Base-by-base conservation (phyloP, 108 stramenopile species). In the Parietichytrium sp. region DNA sequence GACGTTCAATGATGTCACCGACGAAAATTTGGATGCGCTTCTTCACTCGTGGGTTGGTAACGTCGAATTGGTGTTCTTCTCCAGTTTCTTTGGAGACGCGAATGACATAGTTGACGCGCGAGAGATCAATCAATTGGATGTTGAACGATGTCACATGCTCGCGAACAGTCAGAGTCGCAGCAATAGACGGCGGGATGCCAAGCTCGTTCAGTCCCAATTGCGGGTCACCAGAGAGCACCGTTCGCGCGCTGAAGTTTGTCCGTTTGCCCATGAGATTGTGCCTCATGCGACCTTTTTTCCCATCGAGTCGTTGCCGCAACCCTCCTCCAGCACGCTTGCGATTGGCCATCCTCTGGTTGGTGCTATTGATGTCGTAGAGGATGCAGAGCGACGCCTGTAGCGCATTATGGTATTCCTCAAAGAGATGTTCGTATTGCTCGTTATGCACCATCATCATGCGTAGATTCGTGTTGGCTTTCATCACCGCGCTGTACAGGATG, bases 221-320 rank as follows among this genome's bases (percentile, higher is more conserved):
- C 6, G 55, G 55, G 18, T 61, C 55, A 61, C 55, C 55, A 8
- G 55, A 61, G 13, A 61, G 55, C n/a, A 61, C 55, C 36, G 12
- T 61, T 12, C 55, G 55, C 18, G n/a, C 23, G 18, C 33, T 38
- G 23, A 61, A 61, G 4, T 61, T 38, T 38, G 42, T 38, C 4
- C 55, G 55, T 18, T 61, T 61, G 4, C 55, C 55, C 55, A 61
- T 61, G 8, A 61, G 38, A 61, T 61, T 61, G 0, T 4, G 3
- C 29, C 55, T 30, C 18, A 61, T 42, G 13, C 30, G 30, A 4
- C 55, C 55, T 42, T 61, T 16, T 16, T 61, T 61, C 20, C 55
- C 33, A 61, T 61, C 55, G 7, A 61, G 31, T 12, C 6, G 4
- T 61, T 61, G 55, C 4, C 55, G 55, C 16, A 61, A 38, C 13